Conservation (phyloP, 2,329 filamentous ascomycete species). For the Ascochyta koolunga region DNA sequence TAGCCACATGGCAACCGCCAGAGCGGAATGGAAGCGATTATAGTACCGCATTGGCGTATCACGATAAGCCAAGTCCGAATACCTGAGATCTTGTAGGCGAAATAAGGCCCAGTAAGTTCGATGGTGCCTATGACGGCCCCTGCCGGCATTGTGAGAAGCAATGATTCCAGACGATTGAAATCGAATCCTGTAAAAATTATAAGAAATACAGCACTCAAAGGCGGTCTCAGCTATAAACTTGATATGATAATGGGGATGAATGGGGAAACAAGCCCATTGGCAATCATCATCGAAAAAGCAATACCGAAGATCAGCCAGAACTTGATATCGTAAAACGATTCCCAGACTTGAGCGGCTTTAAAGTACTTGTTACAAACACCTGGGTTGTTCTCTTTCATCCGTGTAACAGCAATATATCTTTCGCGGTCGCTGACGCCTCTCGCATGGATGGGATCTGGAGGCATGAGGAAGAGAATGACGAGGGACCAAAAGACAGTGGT, state of each 20-base stretch:
- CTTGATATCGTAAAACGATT: constrained; percentile 61
- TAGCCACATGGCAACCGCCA: constrained; percentile 51
- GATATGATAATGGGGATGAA: constrained; percentile 43
- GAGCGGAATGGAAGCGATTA: constrained; percentile 51
- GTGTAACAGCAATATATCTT: constrained; percentile 63
- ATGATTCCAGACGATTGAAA: constrained; percentile 33
- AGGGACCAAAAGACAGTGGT: constrained; percentile 36
- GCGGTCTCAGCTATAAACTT: background rate
- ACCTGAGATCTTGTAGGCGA: constrained; percentile 29
- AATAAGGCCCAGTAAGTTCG: constrained; percentile 30
- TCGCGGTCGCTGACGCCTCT: constrained; percentile 47
- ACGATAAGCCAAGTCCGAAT: constrained; percentile 41
- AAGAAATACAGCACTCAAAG: background rate
- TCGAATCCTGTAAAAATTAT: constrained; percentile 26
- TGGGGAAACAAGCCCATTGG: constrained; percentile 36
- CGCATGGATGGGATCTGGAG: constrained; percentile 50
- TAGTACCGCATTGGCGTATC: constrained; percentile 45
- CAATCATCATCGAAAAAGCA: constrained; percentile 40
- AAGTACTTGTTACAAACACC: constrained; percentile 73
- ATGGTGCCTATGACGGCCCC: constrained; percentile 34
- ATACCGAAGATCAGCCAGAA: constrained; percentile 54
- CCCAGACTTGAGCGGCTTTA: constrained; percentile 67
- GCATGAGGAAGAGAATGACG: constrained; percentile 48
- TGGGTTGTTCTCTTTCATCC: constrained; percentile 75
- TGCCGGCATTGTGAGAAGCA: constrained; percentile 33